phyloP scores from a whole-genome alignment of 192 early-diverging fungal species.

The Lobosporangium transversale region DNA sequence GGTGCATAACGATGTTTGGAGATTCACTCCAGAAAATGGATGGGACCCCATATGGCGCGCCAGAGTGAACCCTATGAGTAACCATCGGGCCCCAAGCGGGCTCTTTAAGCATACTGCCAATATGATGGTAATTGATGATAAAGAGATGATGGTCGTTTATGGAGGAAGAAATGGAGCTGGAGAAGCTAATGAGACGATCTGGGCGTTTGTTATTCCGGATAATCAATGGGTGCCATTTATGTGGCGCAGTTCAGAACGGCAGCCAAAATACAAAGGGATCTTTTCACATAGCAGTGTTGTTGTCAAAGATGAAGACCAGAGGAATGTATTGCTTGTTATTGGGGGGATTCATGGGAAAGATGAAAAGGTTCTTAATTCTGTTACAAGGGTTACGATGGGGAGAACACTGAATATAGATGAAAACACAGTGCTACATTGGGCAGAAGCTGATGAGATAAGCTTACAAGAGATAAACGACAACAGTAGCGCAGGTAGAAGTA shows the following conservation, averaged over 20 bases:
- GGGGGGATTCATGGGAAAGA: constrained; percentile 36
- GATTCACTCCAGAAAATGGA: constrained; percentile 14
- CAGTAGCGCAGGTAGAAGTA: too few species aligned
- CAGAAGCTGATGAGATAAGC: constrained; percentile 10
- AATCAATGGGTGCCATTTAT: constrained; percentile 27
- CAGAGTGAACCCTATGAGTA: constrained; percentile 11
- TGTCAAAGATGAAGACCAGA: constrained; percentile 2
- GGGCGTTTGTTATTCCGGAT: constrained; percentile 40
- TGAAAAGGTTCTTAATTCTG: constrained; percentile 25
- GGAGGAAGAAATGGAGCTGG: constrained; percentile 32
- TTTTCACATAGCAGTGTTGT: constrained; percentile 42
- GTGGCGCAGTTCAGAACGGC: background rate
- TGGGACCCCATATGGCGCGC: constrained; percentile 36
- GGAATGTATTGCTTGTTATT: constrained; percentile 17
- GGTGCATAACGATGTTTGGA: constrained; percentile 48
- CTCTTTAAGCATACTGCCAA: constrained; percentile 47
- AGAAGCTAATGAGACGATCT: constrained; percentile 20
- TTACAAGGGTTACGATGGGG: constrained; percentile 16
- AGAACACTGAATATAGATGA: constrained; percentile 10
- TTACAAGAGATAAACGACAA: too few species aligned
- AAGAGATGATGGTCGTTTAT: constrained; percentile 46
- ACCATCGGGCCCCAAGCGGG: constrained; percentile 13
- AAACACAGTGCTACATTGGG: background rate
- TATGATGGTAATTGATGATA: constrained; percentile 32
- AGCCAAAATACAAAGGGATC: background rate